phyloP scores from a whole-genome alignment of 2,329 filamentous ascomycete genomes.

The Metarhizium brunneum region DNA sequence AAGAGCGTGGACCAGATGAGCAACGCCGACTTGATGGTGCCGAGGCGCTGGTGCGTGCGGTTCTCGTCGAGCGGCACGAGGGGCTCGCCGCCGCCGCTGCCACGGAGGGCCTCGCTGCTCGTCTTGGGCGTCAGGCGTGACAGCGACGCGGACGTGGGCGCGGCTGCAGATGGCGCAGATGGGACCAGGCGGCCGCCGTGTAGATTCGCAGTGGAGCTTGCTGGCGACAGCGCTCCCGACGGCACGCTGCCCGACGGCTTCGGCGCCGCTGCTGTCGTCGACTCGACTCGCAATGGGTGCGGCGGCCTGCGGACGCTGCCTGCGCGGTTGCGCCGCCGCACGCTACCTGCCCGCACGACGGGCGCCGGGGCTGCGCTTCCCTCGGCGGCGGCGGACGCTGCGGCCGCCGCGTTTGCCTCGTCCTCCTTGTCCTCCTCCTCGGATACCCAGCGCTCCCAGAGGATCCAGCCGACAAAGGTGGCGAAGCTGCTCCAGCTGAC shows the following conservation, averaged over 20 bases:
- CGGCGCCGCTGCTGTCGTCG: conserved; percentile 12
- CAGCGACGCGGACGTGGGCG: conserved; percentile 14
- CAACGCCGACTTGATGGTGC: conserved; percentile 83
- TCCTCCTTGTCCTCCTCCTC: conserved; percentile 50
- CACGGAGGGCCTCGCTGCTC: conserved; percentile 21
- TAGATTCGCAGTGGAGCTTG: conserved; percentile 39
- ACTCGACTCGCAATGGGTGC: conserved; percentile 18
- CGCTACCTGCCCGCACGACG: conserved; percentile 20
- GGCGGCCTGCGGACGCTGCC: conserved; percentile 28
- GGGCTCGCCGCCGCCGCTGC: conserved; percentile 14
- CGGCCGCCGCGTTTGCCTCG: conserved; percentile 24
- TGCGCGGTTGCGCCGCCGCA: conserved; percentile 24
- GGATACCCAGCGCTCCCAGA: conserved; percentile 88
- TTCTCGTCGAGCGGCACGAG: conserved; percentile 24
- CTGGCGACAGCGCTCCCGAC: conserved; percentile 21
- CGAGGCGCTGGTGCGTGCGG: conserved; percentile 47
- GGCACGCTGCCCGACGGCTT: conserved; percentile 13
- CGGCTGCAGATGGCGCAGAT: conserved; percentile 38
- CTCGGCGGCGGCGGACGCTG: conserved; percentile 17
- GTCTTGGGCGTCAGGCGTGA: conserved; percentile 15
- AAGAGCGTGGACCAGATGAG: conserved; percentile 90
- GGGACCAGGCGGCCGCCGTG: conserved; percentile 36
- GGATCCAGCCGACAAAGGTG: conserved; percentile 77
- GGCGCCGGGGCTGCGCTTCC: background rate
- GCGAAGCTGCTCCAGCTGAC: conserved; percentile 76